phyloP scores from a whole-genome alignment of 371 early-diverging fungal species.

The Umbelopsis sp. region DNA sequence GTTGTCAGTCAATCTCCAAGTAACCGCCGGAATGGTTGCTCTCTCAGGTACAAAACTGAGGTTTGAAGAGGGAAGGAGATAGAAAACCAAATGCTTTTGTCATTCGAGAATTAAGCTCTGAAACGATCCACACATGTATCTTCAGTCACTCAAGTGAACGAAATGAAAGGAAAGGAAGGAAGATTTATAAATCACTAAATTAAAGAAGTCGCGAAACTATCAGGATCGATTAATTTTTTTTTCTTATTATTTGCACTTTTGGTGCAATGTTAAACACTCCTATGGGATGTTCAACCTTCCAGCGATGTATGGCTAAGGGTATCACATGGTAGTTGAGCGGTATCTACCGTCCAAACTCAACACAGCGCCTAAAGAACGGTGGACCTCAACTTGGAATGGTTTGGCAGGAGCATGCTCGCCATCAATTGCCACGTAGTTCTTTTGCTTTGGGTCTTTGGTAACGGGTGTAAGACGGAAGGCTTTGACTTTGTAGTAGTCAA shows the following conservation, averaged over 20 bases:
- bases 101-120: no score
- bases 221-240: no score
- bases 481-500: slow-evolving; percentile 65
- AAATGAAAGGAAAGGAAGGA: no score
- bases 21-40: slow-evolving; percentile 68
- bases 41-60: slow-evolving; percentile 71
- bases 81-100: slow-evolving; percentile 85
- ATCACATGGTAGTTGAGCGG: slow-evolving; percentile 8
- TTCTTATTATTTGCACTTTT: not conserved
- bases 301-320: not conserved
- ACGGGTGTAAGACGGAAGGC: slow-evolving; percentile 62
- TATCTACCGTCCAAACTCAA: slow-evolving; percentile 45
- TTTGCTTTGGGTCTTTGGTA: slow-evolving; percentile 30
- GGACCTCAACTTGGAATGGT: slow-evolving; percentile 66
- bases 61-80: slow-evolving; percentile 87
- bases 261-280: not conserved
- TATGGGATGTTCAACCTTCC: not conserved
- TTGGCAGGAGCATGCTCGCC: slow-evolving; percentile 63
- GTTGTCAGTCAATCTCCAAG: slow-evolving; percentile 76
- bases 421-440: slow-evolving; percentile 61
- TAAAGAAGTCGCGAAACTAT: no score
- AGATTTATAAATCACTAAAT: no score
- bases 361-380: slow-evolving; percentile 53
- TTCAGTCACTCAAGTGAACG: no score
- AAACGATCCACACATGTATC: no score